Percentiles rank a stretch among this genome's conserved stretches.
phyloP scores from a whole-genome alignment of 2,329 filamentous ascomycete species.

The Phoma sp. region DNA sequence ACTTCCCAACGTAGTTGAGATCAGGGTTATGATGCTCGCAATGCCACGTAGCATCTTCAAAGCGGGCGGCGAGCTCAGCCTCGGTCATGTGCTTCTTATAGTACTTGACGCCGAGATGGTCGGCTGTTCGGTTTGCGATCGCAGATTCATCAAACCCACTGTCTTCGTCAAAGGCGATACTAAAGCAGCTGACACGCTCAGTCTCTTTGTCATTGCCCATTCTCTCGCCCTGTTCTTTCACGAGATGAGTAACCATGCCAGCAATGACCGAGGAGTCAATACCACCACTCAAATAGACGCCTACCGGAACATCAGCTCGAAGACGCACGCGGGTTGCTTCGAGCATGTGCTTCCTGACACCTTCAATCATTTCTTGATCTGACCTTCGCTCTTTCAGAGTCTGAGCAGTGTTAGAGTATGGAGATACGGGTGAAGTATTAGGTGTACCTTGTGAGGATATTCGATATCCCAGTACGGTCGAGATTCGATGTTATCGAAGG shows the following conservation, averaged over 20 bases:
- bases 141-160: constrained; percentile 60
- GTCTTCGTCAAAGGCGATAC: constrained; percentile 59
- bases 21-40: constrained; percentile 57
- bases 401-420: constrained; percentile 14
- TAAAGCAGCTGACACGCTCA: constrained; percentile 57
- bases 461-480: constrained; percentile 61
- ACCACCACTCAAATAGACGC: constrained; percentile 64
- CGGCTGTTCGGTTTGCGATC: constrained; percentile 56
- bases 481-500: constrained; percentile 49
- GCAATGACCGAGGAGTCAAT: constrained; percentile 65
- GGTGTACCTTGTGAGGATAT: constrained; percentile 55
- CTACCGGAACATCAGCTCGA: constrained; percentile 64
- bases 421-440: too few relatives aligned
- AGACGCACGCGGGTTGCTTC: constrained; percentile 62
- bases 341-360: constrained; percentile 59
- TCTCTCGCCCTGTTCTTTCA: constrained; percentile 54
- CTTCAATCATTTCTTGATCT: constrained; percentile 59
- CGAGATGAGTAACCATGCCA: constrained; percentile 62
- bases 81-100: constrained; percentile 55
- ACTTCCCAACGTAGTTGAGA: constrained; percentile 62
- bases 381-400: constrained; percentile 53
- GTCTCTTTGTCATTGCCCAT: constrained; percentile 53
- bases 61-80: constrained; percentile 50
- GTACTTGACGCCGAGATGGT: constrained; percentile 56
- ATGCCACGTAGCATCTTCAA: constrained; percentile 57